Conservation (phyloP, 306 rosid species). For the Geum urbanum region DNA sequence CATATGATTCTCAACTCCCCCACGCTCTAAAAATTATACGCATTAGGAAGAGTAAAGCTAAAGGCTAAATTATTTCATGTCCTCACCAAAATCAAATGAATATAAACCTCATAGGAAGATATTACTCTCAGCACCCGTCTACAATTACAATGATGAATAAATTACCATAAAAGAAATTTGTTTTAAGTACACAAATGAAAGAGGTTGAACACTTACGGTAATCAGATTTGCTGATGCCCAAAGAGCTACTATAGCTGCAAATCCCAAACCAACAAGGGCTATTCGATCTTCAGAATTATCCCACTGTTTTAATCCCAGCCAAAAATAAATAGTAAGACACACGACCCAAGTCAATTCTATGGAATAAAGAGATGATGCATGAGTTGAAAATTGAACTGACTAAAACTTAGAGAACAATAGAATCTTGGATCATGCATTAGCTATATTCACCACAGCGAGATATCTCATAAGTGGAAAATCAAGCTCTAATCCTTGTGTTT, state of each 20-base stretch:
- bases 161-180: background rate
- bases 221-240: conserved; percentile 68
- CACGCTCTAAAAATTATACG: background rate
- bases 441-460: background rate
- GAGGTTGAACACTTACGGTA: conserved; percentile 38
- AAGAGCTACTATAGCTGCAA: conserved; percentile 59
- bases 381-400: background rate
- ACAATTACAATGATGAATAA: background rate
- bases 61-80: background rate
- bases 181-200: conserved; percentile 13
- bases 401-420: background rate
- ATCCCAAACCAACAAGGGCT: conserved; percentile 72
- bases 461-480: background rate
- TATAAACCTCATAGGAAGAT: background rate
- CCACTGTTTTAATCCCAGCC: conserved; percentile 52
- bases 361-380: background rate
- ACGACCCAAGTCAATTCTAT: background rate
- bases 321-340: background rate
- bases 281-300: conserved; percentile 63
- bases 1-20: background rate
- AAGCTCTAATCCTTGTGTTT: background rate
- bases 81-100: background rate
- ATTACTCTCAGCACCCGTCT: background rate
- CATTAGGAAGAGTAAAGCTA: background rate
- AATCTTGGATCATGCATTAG: background rate